Base-by-base conservation (phyloP, 441 rosid genomes). In the Brassica balearica region DNA sequence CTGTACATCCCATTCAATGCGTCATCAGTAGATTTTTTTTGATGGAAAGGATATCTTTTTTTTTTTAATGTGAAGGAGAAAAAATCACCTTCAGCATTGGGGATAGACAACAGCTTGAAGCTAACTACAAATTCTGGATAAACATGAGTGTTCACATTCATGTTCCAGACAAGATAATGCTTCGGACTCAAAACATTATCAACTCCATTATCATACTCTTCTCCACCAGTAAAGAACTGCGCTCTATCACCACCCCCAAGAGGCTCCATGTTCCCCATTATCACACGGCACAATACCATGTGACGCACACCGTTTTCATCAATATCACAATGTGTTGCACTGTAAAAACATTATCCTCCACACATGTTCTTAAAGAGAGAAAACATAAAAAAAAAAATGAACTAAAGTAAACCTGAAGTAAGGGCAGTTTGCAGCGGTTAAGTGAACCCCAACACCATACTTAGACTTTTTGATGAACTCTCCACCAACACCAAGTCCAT, bases 221-320 rank as follows among this genome's bases (percentile, higher is more conserved):
- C 91, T 43, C 88, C 87, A 55, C 95, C 88, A 43, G 60, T 0
- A 34, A 65, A 65, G 59, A 92, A 95, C 62, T 88, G 90, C 9
- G 62, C 72, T 55, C 84, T 92, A 72, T 55, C 82, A 80, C 92
- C 94, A 65, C 74, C 27, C 4, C 27, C 62, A 68, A 92, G 84
- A 77, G 61, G 85, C 87, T 94, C 99, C 93, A 89, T 88, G 46
- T 83, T 90, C 80, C 98, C 99, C 98, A 92, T 82, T 82, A 96
- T 92, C 80, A 94, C 98, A 80, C 92, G 94, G 77, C 98, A 92
- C 27, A 89, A 84, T 68, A 91, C 81, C 87, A 96, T 81, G 82
- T 89, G 83, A 11, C 74, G 82, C 46, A 86, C 84, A 41, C 94
- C 96, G 81, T 91, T 91, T 89, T 94, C 98, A 83, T 94, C 98